phyloP scores from a whole-genome alignment of 768 basidiomycete genomes.

The Plicaturopsis crispa region DNA sequence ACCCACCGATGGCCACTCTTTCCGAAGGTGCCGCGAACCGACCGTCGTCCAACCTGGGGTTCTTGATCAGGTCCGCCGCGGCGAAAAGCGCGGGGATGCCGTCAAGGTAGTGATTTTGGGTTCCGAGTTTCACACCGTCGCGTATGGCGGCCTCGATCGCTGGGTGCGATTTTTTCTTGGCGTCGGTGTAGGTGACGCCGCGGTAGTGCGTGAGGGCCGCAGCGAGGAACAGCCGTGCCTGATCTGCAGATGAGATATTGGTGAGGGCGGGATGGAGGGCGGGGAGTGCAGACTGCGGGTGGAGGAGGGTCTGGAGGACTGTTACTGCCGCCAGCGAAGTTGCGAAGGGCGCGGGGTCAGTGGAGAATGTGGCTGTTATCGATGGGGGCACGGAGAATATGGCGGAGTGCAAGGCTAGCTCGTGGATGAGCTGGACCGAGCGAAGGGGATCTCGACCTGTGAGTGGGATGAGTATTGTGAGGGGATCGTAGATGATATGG shows the following conservation, averaged over 20 bases:
- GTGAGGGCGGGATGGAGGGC: conserved; percentile 37
- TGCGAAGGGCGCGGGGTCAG: conserved; percentile 26
- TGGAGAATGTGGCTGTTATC: conserved; percentile 37
- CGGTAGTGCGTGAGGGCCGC: conserved; percentile 68
- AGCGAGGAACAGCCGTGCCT: conserved; percentile 67
- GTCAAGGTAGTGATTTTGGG: conserved; percentile 69
- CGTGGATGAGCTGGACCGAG: conserved; percentile 68
- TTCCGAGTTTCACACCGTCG: conserved; percentile 80
- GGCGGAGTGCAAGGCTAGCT: conserved; percentile 60
- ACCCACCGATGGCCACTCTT: conserved; percentile 53
- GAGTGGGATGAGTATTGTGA: conserved; percentile 2
- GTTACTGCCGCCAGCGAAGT: conserved; percentile 47
- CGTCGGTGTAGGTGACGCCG: conserved; percentile 48
- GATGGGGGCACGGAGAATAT: conserved; percentile 54
- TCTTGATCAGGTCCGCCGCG: conserved; percentile 37
- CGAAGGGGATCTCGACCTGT: conserved; percentile 69
- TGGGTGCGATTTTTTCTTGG: conserved; percentile 53
- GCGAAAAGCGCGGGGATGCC: conserved; percentile 64
- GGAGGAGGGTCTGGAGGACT: conserved; percentile 47
- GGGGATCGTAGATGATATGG: conserved; percentile 1
- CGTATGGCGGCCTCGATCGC: conserved; percentile 67
- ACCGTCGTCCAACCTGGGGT: conserved; percentile 24
- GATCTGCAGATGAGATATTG: conserved; percentile 10
- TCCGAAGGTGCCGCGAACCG: conserved; percentile 34
- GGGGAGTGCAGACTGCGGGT: conserved; percentile 22